These are phyloP conservation scores for Sphaerobolus stellatus DNA, from an alignment of 1,284 basidiomycete species.

Conservation along the genomic window DNA sequence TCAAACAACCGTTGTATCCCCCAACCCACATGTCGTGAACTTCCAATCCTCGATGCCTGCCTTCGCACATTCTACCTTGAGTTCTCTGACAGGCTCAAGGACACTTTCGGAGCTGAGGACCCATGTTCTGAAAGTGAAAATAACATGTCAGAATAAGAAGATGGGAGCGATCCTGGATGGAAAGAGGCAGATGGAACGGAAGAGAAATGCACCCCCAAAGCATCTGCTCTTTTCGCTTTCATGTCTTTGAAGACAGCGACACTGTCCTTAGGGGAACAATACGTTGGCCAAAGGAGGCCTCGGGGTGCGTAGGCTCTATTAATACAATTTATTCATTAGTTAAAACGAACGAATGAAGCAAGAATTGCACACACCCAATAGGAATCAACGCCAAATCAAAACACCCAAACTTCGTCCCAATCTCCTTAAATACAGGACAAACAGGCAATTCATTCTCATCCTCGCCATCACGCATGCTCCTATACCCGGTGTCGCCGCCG, in stretches of 20 bases:
- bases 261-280: conserved; percentile 61
- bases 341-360: conserved; percentile 18
- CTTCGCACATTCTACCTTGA: conserved; percentile 51
- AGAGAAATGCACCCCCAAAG: conserved; percentile 62
- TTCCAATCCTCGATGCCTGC: conserved; percentile 48
- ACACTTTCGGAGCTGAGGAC: conserved; percentile 54
- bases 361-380: conserved; percentile 55
- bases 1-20: too few relatives aligned
- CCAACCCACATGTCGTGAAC: too few relatives aligned
- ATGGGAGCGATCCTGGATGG: too few relatives aligned
- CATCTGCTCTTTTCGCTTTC: conserved; percentile 56
- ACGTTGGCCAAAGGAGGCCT: conserved; percentile 55
- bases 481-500: conserved; percentile 69
- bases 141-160: conserved; percentile 6
- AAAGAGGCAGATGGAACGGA: conserved; percentile 12
- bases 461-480: conserved; percentile 42
- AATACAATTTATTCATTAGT: background rate
- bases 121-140: conserved; percentile 44
- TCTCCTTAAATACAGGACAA: conserved; percentile 69
- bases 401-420: conserved; percentile 58
- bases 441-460: conserved; percentile 52
- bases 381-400: conserved; percentile 66
- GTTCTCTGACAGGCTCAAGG: conserved; percentile 54
- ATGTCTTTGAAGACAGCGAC: conserved; percentile 67
- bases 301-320: conserved; percentile 62